A percentile compares a stretch with the other conserved stretches of the same genome.
phyloP scores from a whole-genome alignment of 1,284 basidiomycete genomes.

The Tetrapyrgos nigripes region DNA sequence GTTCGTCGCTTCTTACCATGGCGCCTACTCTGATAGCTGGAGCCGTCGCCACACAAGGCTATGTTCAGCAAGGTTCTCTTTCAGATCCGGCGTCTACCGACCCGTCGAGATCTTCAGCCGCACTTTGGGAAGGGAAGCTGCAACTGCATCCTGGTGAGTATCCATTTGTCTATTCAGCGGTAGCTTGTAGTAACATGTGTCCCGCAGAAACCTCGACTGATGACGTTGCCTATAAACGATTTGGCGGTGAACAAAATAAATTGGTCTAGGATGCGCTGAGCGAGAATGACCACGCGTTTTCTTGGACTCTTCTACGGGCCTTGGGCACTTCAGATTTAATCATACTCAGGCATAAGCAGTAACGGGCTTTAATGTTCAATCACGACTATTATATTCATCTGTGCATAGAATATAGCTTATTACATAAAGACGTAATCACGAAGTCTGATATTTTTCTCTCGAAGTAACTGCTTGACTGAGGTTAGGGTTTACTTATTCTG shows the following conservation, averaged over 20 bases:
- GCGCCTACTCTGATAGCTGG: conserved; percentile 87
- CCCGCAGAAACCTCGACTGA: conserved; percentile 69
- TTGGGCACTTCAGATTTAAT: no score
- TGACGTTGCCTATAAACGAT: conserved; percentile 50
- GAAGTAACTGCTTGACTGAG: neutral
- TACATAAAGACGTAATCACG: neutral
- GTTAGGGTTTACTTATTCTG: neutral
- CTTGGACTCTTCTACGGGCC: no score
- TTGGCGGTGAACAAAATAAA: conserved; percentile 27
- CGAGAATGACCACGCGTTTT: no score
- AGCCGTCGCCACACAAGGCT: conserved; percentile 82
- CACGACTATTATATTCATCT: neutral
- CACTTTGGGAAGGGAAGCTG: conserved; percentile 81
- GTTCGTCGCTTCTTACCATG: conserved; percentile 84
- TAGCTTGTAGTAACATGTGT: no score
- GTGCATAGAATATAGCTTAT: neutral
- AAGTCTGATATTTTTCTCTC: neutral
- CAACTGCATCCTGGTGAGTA: conserved; percentile 90
- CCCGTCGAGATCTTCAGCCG: conserved; percentile 80
- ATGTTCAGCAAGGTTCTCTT: conserved; percentile 55
- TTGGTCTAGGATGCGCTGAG: conserved; percentile 1
- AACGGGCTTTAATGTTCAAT: neutral
- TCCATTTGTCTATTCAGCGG: no score
- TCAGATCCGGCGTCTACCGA: conserved; percentile 80
- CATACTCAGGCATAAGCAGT: no score